Conservation (phyloP, 441 rosid species). For the Brassica balearica region DNA sequence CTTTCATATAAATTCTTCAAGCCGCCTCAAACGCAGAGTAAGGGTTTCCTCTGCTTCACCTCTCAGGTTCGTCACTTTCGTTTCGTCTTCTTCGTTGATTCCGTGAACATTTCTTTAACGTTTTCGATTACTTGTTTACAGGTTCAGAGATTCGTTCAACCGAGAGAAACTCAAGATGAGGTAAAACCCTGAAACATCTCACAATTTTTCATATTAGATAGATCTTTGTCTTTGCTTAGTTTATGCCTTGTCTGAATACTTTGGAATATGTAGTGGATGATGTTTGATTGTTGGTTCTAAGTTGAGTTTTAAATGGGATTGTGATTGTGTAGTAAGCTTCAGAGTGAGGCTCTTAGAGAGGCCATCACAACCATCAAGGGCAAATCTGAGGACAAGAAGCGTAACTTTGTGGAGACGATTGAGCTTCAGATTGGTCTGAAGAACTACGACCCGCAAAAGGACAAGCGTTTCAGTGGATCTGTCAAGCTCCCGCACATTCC, state of each 20-base stretch:
- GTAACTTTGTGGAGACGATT: slow-evolving; percentile 79
- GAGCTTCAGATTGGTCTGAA: slow-evolving; percentile 92
- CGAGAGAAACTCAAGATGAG: slow-evolving; percentile 37
- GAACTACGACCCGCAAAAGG: slow-evolving; percentile 94
- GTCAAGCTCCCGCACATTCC: slow-evolving; percentile 95
- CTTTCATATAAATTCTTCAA: slow-evolving; percentile 25
- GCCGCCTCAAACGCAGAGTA: slow-evolving; percentile 28
- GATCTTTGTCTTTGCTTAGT: neutral
- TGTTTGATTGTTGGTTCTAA: neutral
- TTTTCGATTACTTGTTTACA: slow-evolving; percentile 21
- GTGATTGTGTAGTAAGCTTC: slow-evolving; percentile 67
- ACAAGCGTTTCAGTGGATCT: slow-evolving; percentile 95
- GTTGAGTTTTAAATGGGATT: neutral
- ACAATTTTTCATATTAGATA: neutral
- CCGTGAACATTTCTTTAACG: neutral
- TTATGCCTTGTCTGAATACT: neutral
- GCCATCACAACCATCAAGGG: slow-evolving; percentile 57
- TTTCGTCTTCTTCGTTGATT: neutral
- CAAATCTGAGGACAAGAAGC: slow-evolving; percentile 61
- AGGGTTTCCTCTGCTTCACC: slow-evolving; percentile 39
- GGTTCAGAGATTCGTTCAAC: slow-evolving; percentile 21
- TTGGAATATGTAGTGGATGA: neutral
- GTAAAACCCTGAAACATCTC: slow-evolving; percentile 11
- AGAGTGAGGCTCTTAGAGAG: slow-evolving; percentile 76
- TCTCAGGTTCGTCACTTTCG: slow-evolving; percentile 31